A percentile compares a stretch with the other conserved stretches of the same genome.
phyloP scores from a whole-genome alignment of 306 rosid genomes.

The Acacia confusa region DNA sequence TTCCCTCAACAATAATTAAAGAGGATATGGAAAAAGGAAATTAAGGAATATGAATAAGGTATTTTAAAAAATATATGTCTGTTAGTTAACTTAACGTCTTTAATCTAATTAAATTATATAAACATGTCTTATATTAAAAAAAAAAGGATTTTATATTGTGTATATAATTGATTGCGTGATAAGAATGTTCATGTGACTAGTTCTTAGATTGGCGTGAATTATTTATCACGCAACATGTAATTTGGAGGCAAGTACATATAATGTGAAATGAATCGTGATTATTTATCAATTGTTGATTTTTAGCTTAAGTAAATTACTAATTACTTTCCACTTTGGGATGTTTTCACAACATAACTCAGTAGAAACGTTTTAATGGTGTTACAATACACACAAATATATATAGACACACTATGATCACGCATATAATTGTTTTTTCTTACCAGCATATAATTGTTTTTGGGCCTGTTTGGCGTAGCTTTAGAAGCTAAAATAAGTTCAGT shows the following conservation, averaged over 20 bases:
- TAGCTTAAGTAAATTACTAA: background rate
- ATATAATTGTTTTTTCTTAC: no score
- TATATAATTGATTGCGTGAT: background rate
- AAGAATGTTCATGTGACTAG: constrained; percentile 20
- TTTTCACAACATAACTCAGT: background rate
- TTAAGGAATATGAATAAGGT: no score
- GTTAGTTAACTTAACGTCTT: no score
- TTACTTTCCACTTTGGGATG: background rate
- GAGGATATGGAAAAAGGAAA: no score
- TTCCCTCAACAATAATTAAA: no score
- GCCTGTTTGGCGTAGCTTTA: no score
- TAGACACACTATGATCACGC: background rate
- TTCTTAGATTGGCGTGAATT: constrained; percentile 29
- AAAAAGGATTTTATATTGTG: background rate
- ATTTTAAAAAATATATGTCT: no score
- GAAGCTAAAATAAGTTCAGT: no score
- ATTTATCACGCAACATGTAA: constrained; percentile 1
- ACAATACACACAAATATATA: background rate
- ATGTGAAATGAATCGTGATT: constrained; percentile 16
- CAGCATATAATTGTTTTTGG: background rate
- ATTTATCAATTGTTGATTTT: constrained; percentile 11
- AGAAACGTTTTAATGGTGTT: background rate
- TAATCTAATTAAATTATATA: no score
- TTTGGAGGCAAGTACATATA: background rate
- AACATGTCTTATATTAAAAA: no score